phyloP scores from a whole-genome alignment of 768 basidiomycete genomes.

The Rhodotorula babjevae region DNA sequence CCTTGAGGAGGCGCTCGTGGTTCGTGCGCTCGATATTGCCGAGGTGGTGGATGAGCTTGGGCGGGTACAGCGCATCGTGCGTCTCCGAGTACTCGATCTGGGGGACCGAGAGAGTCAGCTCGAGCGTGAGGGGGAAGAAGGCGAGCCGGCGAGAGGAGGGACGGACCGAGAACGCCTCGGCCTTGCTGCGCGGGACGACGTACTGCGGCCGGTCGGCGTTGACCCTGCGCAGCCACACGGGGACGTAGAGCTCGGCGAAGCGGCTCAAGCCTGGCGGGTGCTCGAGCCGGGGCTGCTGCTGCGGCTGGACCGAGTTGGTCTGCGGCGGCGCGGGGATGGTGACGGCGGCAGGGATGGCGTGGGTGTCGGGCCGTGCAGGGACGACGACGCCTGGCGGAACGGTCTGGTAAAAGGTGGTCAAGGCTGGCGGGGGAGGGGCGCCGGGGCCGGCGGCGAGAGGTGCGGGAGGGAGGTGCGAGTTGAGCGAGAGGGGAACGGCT shows the following conservation, averaged over 20 bases:
- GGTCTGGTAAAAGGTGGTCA: neutral
- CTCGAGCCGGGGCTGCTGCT: neutral
- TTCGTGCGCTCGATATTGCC: neutral
- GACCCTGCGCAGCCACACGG: constrained; percentile 19
- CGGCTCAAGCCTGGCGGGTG: constrained; percentile 6
- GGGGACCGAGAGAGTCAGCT: neutral
- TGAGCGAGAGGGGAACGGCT: neutral
- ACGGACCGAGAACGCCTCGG: neutral
- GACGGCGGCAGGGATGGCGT: too few species aligned
- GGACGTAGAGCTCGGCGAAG: constrained; percentile 20
- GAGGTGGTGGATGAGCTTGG: neutral
- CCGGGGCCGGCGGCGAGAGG: neutral
- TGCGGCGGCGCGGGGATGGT: neutral
- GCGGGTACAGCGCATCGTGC: constrained; percentile 14
- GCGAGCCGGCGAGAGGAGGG: neutral
- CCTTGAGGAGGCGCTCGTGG: neutral
- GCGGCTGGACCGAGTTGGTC: neutral
- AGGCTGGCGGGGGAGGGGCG: neutral
- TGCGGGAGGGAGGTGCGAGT: neutral
- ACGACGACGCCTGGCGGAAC: neutral
- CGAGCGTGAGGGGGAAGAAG: too few species aligned
- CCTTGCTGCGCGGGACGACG: neutral
- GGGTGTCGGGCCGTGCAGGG: too few species aligned
- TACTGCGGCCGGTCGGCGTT: constrained; percentile 6
- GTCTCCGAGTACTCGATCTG: neutral